Evolutionary conservation across 179 eudicot species (phyloP).

Genomic region (Heliamphora pulchella): DNA sequence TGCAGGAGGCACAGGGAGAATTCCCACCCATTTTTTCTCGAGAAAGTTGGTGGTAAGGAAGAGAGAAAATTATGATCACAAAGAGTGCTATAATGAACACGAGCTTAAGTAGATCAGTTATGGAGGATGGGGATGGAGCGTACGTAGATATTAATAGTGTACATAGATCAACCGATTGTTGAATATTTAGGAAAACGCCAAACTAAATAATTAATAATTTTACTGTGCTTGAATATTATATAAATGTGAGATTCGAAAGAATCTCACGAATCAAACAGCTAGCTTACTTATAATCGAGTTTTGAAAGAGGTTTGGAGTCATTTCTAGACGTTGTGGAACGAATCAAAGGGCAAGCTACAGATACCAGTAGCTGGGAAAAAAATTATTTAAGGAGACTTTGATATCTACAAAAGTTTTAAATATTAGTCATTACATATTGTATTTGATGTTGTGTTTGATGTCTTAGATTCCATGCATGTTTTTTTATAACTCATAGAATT

Average conservation of each 20-base stretch:
- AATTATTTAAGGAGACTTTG: too few relatives aligned
- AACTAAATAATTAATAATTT: background rate
- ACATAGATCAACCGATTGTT: background rate
- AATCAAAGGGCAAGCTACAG: background rate
- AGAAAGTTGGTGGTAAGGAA: slow-evolving; percentile 14
- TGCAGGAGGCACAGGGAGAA: slow-evolving; percentile 77
- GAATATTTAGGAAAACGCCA: background rate
- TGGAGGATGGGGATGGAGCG: slow-evolving; percentile 9
- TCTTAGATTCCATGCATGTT: too few relatives aligned
- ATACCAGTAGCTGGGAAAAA: background rate
- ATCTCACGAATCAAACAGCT: too few relatives aligned
- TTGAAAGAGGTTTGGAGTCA: background rate
- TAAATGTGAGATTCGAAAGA: background rate
- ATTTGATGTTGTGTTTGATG: too few relatives aligned
- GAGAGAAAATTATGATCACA: too few relatives aligned
- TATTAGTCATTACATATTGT: too few relatives aligned
- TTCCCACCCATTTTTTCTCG: slow-evolving; percentile 21
- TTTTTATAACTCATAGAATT: too few relatives aligned
- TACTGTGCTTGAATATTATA: background rate
- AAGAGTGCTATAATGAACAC: too few relatives aligned
- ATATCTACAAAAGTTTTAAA: too few relatives aligned
- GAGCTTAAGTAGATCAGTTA: background rate
- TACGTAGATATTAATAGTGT: slow-evolving; percentile 13
- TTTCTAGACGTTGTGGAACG: background rate
- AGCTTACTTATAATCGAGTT: background rate